Base-by-base conservation (phyloP, 495 filamentous ascomycete genomes). In the Baudoinia panamericana region DNA sequence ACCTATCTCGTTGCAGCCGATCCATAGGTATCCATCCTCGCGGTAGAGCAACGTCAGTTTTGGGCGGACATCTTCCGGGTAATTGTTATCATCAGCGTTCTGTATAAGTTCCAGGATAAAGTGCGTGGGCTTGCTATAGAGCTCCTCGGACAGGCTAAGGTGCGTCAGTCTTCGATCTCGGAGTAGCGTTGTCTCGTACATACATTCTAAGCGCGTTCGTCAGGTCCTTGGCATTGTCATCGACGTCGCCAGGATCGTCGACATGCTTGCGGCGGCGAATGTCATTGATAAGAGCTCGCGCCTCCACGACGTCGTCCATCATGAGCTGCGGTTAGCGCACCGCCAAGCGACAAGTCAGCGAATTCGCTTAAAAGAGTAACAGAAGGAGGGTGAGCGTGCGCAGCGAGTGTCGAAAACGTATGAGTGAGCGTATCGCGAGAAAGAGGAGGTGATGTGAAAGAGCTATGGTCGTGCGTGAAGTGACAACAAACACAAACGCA, bases 91-190 rank as follows among this genome's bases (percentile, higher is more conserved):
- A 20, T 53, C 50, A 1, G 46, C 50, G 32, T 53, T 53, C 25
- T 53, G 50, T 13, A 53, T 38, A 11, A 53, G 36, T 22, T 53
- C 50, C 2, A 42, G 33, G 11, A 53, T 30, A 42, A 50, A 53
- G 19, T 36, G 44, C 4, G 50, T 49, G 7, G 44, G 35, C 13
- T 36, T 44, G 18, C 24, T 30, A 39, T 52, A 52, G 30, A 32
- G 35, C 24, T 52, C 30, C 19, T 33, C 34, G 2, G 48, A 46
- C 16, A 39, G 24, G 11, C 43, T 51, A 20, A 18, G 18, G 13
- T 13, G 4, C 7, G 15, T 47, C 16, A 39, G 20, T 30, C 7
- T 10, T 25, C 9, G 9, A 8, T 21, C 12, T 26, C 21, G 13
- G 9, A 4, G 4, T 13, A 28, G 10, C 5, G 13, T 15, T 37